Evolutionary conservation across 2,329 filamentous ascomycete genomes (phyloP).

Genomic region (Stylonectria norvegica): DNA sequence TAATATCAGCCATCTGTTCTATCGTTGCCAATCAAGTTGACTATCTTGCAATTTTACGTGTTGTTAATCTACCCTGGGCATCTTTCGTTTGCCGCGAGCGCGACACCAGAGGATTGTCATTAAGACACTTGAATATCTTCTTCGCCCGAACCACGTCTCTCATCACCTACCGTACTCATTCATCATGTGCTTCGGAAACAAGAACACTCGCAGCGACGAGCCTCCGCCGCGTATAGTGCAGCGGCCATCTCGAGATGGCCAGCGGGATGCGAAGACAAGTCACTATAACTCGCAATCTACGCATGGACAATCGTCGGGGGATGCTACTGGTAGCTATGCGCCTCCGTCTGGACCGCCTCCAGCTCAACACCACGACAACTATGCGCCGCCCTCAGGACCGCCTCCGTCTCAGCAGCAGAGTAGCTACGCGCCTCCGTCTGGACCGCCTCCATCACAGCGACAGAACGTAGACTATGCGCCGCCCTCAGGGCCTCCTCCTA

Average conservation of each 20-base stretch:
- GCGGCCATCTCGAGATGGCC: constrained; percentile 27
- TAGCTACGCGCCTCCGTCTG: constrained; percentile 31
- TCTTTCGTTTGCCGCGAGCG: too few relatives aligned
- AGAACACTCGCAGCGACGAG: constrained; percentile 38
- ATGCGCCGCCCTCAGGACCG: constrained; percentile 29
- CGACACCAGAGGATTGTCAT: too few relatives aligned
- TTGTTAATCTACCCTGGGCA: too few relatives aligned
- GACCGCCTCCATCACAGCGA: constrained; percentile 22
- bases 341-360: constrained; percentile 29
- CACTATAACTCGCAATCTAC: constrained; percentile 25
- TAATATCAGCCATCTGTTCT: too few relatives aligned
- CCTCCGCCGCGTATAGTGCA: constrained; percentile 39
- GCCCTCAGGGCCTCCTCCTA: constrained; percentile 32
- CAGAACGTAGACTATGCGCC: constrained; percentile 20
- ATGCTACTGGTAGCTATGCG: constrained; percentile 22
- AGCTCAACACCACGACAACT: constrained; percentile 17
- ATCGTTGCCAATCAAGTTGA: too few relatives aligned
- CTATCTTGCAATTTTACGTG: too few relatives aligned
- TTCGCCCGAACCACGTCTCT: background rate
- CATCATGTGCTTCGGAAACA: constrained; percentile 50
- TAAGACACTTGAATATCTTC: too few relatives aligned
- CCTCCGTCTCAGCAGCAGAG: constrained; percentile 22
- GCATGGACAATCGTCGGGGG: constrained; percentile 16
- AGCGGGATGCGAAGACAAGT: constrained; percentile 27
- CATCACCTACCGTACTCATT: too few relatives aligned